Percentiles rank a stretch among this genome's conserved stretches.
These are phyloP conservation scores for Aurinia saxatilis DNA, from an alignment of 345 rosid species.

Conservation along the genomic window DNA sequence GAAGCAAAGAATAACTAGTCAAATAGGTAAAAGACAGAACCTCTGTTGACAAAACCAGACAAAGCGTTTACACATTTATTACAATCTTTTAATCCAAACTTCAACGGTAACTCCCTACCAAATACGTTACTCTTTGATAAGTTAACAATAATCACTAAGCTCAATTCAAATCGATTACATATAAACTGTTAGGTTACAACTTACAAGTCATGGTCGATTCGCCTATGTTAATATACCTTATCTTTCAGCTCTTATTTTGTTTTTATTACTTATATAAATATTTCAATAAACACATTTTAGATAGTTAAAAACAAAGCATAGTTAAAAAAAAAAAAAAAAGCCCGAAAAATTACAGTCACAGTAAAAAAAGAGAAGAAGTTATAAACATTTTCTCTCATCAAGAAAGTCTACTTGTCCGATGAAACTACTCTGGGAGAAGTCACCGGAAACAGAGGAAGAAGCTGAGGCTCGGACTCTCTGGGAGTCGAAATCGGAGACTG, in stretches of 20 bases:
- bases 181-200: too few relatives aligned
- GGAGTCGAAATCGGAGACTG: conserved; percentile 92
- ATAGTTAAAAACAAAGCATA: background rate
- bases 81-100: background rate
- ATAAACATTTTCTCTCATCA: conserved; percentile 1
- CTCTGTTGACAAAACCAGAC: background rate
- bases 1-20: conserved; percentile 18
- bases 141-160: background rate
- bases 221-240: background rate
- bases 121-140: background rate
- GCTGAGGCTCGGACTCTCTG: conserved; percentile 85
- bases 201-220: too few relatives aligned
- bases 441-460: conserved; percentile 78
- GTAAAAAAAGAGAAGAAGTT: background rate
- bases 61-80: background rate
- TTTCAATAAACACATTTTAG: background rate
- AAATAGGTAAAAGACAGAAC: conserved; percentile 11
- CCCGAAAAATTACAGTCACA: conserved; percentile 10
- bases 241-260: background rate
- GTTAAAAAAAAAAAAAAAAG: background rate
- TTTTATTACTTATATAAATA: background rate
- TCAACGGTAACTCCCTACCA: background rate
- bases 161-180: too few relatives aligned
- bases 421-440: conserved; percentile 65
- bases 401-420: conserved; percentile 12